Conservation (phyloP, 1,139 yeast genomes). For the Hemisphaericaspora lyxosophila region DNA sequence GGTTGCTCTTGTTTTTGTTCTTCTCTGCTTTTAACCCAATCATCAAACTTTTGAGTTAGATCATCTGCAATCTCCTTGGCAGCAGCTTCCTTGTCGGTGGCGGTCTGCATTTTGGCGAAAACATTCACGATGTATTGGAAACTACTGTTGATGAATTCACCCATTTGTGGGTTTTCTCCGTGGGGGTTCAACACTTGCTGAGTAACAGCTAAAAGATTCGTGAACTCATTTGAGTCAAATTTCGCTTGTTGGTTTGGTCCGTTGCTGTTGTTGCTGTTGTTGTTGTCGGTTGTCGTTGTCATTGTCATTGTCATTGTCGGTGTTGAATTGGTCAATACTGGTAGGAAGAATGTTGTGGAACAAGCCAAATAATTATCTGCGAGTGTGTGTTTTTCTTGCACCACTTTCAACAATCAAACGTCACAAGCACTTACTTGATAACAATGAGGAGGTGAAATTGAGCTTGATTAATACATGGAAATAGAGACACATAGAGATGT, state of each 20-base stretch:
- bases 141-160: slow-evolving; percentile 27
- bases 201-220: slow-evolving; percentile 17
- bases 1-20: slow-evolving; percentile 13
- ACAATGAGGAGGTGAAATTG: too few relatives aligned
- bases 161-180: slow-evolving; percentile 28
- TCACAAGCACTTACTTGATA: too few relatives aligned
- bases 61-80: slow-evolving; percentile 43
- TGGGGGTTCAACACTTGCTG: slow-evolving; percentile 28
- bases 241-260: neutral
- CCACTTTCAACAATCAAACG: too few relatives aligned
- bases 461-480: too few relatives aligned
- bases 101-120: slow-evolving; percentile 30
- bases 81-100: slow-evolving; percentile 34
- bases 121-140: slow-evolving; percentile 30
- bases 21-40: slow-evolving; percentile 28
- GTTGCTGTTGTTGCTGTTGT: too few relatives aligned
- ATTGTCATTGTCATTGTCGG: too few relatives aligned
- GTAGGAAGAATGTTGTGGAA: too few relatives aligned
- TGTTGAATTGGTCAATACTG: too few relatives aligned
- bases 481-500: too few relatives aligned
- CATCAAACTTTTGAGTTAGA: slow-evolving; percentile 27
- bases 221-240: slow-evolving; percentile 8
- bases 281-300: too few relatives aligned
- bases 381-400: too few relatives aligned
- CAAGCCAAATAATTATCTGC: too few relatives aligned